Evolutionary conservation across 2,329 filamentous ascomycete genomes (phyloP).

Genomic region (Epichloe amarillans): DNA sequence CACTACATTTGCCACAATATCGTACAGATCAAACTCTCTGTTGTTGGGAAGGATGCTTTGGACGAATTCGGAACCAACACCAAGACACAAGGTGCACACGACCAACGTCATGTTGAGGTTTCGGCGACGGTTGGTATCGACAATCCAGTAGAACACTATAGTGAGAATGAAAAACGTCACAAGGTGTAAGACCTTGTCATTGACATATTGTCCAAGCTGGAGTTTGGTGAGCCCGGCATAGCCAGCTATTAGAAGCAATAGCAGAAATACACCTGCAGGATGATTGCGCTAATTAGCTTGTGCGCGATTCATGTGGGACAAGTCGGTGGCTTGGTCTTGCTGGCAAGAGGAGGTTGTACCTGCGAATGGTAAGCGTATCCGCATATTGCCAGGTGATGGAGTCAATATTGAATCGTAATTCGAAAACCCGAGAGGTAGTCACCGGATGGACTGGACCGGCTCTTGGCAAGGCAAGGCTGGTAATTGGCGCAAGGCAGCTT

Average conservation of each 20-base stretch:
- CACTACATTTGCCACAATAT: slow-evolving; percentile 77
- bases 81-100: slow-evolving; percentile 59
- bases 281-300: slow-evolving; percentile 6
- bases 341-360: background rate
- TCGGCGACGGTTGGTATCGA: slow-evolving; percentile 80
- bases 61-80: slow-evolving; percentile 62
- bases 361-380: slow-evolving; percentile 5
- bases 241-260: slow-evolving; percentile 60
- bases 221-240: slow-evolving; percentile 65
- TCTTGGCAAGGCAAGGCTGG: background rate
- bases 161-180: slow-evolving; percentile 85
- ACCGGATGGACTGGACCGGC: background rate
- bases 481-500: background rate
- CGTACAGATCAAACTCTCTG: slow-evolving; percentile 60
- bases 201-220: slow-evolving; percentile 45
- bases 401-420: background rate
- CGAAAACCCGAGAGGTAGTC: background rate
- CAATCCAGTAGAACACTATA: slow-evolving; percentile 85
- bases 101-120: slow-evolving; percentile 72
- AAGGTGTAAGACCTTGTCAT: slow-evolving; percentile 84
- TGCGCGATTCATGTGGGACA: background rate
- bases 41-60: slow-evolving; percentile 64
- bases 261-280: slow-evolving; percentile 49
- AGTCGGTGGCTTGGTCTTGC: background rate
- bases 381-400: slow-evolving; percentile 1